Evolutionary conservation across 1,139 yeast species (phyloP).

Genomic region (Pichia cactophila): DNA sequence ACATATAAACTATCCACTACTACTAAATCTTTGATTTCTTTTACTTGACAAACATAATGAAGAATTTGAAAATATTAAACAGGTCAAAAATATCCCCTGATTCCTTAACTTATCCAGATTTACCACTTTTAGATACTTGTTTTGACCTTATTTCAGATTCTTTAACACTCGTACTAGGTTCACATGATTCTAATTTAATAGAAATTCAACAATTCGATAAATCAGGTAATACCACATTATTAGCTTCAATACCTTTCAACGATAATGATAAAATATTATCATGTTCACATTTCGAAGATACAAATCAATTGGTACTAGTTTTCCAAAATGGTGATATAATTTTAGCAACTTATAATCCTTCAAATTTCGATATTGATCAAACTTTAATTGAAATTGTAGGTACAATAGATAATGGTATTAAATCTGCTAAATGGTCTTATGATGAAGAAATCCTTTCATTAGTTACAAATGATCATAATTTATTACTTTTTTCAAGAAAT

Average conservation of each 20-base stretch:
- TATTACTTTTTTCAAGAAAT: slow-evolving; percentile 62
- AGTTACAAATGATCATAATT: slow-evolving; percentile 53
- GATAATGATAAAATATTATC: slow-evolving; percentile 35
- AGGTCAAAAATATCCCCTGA: slow-evolving; percentile 40
- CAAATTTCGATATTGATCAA: slow-evolving; percentile 41
- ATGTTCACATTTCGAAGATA: slow-evolving; percentile 61
- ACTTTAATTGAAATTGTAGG: slow-evolving; percentile 73
- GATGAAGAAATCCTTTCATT: slow-evolving; percentile 82
- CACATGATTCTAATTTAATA: slow-evolving; percentile 48
- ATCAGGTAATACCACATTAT: slow-evolving; percentile 43
- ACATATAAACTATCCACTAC: not conserved
- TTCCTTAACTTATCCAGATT: slow-evolving; percentile 53
- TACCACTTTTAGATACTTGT: slow-evolving; percentile 48
- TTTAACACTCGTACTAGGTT: slow-evolving; percentile 59
- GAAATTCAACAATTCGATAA: slow-evolving; percentile 57
- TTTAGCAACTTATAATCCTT: slow-evolving; percentile 51
- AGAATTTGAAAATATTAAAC: slow-evolving; percentile 44
- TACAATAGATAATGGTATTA: slow-evolving; percentile 67
- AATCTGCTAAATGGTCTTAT: slow-evolving; percentile 79
- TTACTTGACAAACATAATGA: slow-evolving; percentile 30
- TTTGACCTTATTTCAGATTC: slow-evolving; percentile 74
- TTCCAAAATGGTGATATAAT: slow-evolving; percentile 65
- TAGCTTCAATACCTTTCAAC: slow-evolving; percentile 50
- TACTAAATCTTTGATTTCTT: no score
- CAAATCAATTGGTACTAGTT: slow-evolving; percentile 52